Evolutionary conservation across 345 rosid genomes (phyloP), one percentile per base, ranked within the genome.

Genomic region (Eucalyptus urophylla): DNA sequence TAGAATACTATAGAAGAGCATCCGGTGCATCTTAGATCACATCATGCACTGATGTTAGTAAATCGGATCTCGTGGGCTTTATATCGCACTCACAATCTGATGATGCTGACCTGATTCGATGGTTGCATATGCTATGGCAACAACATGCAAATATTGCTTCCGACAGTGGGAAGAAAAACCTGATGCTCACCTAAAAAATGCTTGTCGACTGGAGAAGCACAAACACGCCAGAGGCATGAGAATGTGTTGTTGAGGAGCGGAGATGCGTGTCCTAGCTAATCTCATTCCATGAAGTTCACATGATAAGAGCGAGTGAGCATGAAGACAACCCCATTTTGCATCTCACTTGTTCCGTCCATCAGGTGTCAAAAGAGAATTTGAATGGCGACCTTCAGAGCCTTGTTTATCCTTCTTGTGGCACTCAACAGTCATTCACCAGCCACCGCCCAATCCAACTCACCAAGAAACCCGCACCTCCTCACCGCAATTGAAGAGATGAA

Each of bases 401-500:
- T 86, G 58, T 49, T 86, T 8, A 11, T 87, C 24, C 50, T 53
- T 54, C 69, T 37, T 24, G 14, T 65, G 86, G 62, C 89, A 6
- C 87, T 91, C 67, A 60, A 88, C 65, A 56, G 86, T 49, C 17
- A 81, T 49, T 58, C 88, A 14, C 14, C 88, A 43, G 80, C 92
- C 25, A 85, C 91, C 43, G 62, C 89, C 86, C 88, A 86, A 14
- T 90, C 94, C 89, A 29, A 17, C 89, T 93, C 89, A 29, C 29
- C 72, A 25, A 54, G 90, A 81, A 90, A 88, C 89, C 92, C 89
- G 29, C 95, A 92, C 29, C 95, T 95, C 16, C 60, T 89, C 1
- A 67, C 91, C 2, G 99, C 99, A 54, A 93, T 89, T 6, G 91
- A 93, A 86, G 99, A 97, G 92, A 97, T 97, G 98, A 92, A 90